These are phyloP conservation scores for Cornus florida DNA, from an alignment of 148 eudicot genomes.

Conservation along the genomic window DNA sequence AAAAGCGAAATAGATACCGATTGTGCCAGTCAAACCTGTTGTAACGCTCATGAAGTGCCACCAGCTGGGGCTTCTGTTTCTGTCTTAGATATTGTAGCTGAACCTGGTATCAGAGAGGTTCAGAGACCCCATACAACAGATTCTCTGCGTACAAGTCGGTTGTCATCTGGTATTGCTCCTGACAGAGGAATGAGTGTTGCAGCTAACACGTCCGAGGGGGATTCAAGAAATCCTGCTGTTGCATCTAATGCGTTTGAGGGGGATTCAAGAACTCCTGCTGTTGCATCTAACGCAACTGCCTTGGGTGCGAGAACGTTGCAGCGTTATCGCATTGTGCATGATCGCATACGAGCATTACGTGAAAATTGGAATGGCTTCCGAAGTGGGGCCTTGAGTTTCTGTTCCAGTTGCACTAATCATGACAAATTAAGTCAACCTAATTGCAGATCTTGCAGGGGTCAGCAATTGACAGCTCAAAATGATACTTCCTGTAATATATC, in stretches of 20 bases:
- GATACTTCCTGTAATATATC: slow-evolving; percentile 15
- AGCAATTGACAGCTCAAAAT: slow-evolving; percentile 21
- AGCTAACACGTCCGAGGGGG: too few species aligned
- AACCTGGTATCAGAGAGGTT: slow-evolving; percentile 20
- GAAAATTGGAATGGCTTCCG: slow-evolving; percentile 73
- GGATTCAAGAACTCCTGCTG: slow-evolving; percentile 15
- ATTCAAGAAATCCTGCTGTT: too few species aligned
- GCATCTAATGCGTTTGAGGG: too few species aligned
- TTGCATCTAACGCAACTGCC: slow-evolving; percentile 11
- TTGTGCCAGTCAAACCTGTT: slow-evolving; percentile 18
- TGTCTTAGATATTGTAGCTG: slow-evolving; percentile 57
- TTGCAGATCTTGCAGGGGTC: slow-evolving; percentile 24
- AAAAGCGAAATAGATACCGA: slow-evolving; percentile 29
- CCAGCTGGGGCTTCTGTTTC: slow-evolving; percentile 35
- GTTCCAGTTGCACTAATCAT: slow-evolving; percentile 28
- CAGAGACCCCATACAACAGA: slow-evolving; percentile 28
- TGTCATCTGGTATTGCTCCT: slow-evolving; percentile 7
- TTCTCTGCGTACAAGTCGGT: slow-evolving; percentile 13
- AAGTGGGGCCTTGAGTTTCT: slow-evolving; percentile 62
- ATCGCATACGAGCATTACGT: slow-evolving; percentile 63
- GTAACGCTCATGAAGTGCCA: slow-evolving; percentile 7
- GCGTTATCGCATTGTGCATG: slow-evolving; percentile 58
- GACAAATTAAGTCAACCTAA: slow-evolving; percentile 19
- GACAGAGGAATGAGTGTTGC: background rate
- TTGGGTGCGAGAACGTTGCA: slow-evolving; percentile 58